phyloP scores from a whole-genome alignment of 169 alveolate genomes.

The Eimeria sp. region DNA sequence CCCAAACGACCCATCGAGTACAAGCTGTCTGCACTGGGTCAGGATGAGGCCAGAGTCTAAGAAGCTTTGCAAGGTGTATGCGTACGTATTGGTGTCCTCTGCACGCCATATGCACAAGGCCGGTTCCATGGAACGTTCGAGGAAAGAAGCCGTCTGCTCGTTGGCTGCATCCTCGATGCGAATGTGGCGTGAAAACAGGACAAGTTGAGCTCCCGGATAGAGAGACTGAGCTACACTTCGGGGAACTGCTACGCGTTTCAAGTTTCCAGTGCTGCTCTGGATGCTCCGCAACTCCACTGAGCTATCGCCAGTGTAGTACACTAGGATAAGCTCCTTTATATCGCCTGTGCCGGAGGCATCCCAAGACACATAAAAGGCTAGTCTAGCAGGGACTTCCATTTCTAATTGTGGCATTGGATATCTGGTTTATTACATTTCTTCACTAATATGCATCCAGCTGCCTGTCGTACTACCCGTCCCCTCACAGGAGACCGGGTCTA shows the following conservation, averaged over 20 bases:
- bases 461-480: not conserved
- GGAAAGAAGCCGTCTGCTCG: slow-evolving; percentile 44
- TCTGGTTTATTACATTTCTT: not conserved
- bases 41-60: slow-evolving; percentile 49
- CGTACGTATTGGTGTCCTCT: not conserved
- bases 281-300: not conserved
- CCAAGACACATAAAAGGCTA: slow-evolving; percentile 52
- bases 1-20: slow-evolving; percentile 14
- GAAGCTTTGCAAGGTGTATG: not conserved
- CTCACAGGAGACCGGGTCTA: not conserved
- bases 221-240: not conserved
- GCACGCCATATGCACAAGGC: slow-evolving; percentile 61
- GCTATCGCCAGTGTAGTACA: slow-evolving; percentile 52
- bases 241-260: slow-evolving; percentile 57
- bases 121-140: slow-evolving; percentile 27
- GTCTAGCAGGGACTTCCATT: slow-evolving; percentile 33
- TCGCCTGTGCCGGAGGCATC: slow-evolving; percentile 59
- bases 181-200: slow-evolving; percentile 25
- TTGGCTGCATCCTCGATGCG: slow-evolving; percentile 52
- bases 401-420: not conserved
- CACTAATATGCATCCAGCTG: not conserved
- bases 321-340: slow-evolving; percentile 29
- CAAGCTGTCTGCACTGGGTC: slow-evolving; percentile 31
- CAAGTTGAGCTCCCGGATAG: slow-evolving; percentile 58
- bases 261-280: not conserved